Conservation (phyloP, 2,329 filamentous ascomycete species). For the Trichoderma semiorbis region DNA sequence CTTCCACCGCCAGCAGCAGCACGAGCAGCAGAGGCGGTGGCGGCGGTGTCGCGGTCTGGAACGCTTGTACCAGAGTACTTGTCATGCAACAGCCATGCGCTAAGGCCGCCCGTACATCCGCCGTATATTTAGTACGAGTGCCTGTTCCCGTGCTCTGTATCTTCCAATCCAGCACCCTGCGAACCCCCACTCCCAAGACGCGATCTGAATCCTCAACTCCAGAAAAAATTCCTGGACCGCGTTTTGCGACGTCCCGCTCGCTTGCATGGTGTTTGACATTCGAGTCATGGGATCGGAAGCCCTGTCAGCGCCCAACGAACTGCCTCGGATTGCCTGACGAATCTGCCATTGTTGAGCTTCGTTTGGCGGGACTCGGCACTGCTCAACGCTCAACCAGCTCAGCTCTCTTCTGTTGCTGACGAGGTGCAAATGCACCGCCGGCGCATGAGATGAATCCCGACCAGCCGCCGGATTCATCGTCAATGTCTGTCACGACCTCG, state of each 20-base stretch:
- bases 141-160: neutral
- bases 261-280: neutral
- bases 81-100: neutral
- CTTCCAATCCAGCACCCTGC: constrained; percentile 8
- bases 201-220: constrained; percentile 3
- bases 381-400: neutral
- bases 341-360: neutral
- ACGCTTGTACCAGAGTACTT: neutral
- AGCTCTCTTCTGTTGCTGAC: neutral
- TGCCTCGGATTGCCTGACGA: neutral
- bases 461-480: neutral
- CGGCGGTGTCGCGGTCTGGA: neutral
- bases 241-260: constrained; percentile 14
- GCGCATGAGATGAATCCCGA: neutral
- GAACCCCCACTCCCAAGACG: constrained; percentile 1
- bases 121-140: neutral
- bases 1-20: neutral
- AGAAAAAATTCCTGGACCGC: constrained; percentile 15
- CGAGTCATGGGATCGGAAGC: constrained; percentile 13
- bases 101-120: neutral
- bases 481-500: constrained; percentile 26
- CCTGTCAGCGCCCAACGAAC: neutral
- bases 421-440: neutral
- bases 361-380: neutral
- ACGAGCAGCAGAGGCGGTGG: neutral